Evolutionary conservation across 345 rosid genomes (phyloP).

Genomic region (Sisymbrium altissimum): DNA sequence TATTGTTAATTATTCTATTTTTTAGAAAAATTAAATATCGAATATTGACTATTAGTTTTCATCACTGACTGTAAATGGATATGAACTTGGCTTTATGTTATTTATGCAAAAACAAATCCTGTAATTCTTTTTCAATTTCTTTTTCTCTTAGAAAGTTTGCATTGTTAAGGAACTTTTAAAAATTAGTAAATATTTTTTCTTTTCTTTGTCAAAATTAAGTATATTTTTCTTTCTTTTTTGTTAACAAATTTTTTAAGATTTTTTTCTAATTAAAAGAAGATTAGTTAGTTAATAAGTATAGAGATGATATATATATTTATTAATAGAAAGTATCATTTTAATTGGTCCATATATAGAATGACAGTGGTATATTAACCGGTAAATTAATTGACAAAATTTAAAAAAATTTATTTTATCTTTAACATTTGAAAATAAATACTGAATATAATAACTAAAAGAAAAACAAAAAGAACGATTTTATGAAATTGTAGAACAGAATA

Average conservation of each 20-base stretch:
- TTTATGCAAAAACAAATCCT: background rate
- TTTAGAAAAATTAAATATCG: background rate
- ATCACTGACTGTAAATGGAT: background rate
- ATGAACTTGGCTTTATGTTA: background rate
- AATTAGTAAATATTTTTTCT: background rate
- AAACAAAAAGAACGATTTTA: background rate
- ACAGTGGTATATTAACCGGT: background rate
- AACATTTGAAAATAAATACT: background rate
- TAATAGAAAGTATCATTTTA: background rate
- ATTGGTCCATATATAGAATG: background rate
- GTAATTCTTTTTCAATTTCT: background rate
- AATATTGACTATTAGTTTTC: constrained; percentile 4
- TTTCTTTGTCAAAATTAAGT: background rate
- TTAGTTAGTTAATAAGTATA: background rate
- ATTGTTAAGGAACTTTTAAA: background rate
- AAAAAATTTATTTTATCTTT: background rate
- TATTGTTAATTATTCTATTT: background rate
- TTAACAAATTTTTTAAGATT: background rate
- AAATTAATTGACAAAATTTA: background rate
- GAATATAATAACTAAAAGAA: background rate
- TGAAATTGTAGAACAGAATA: background rate
- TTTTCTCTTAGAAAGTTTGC: background rate
- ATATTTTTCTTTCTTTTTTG: background rate
- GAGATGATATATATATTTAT: background rate
- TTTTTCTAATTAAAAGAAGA: background rate